Evolutionary conservation across 2,329 filamentous ascomycete genomes (phyloP).

Genomic region (Alternaria ventricosa): DNA sequence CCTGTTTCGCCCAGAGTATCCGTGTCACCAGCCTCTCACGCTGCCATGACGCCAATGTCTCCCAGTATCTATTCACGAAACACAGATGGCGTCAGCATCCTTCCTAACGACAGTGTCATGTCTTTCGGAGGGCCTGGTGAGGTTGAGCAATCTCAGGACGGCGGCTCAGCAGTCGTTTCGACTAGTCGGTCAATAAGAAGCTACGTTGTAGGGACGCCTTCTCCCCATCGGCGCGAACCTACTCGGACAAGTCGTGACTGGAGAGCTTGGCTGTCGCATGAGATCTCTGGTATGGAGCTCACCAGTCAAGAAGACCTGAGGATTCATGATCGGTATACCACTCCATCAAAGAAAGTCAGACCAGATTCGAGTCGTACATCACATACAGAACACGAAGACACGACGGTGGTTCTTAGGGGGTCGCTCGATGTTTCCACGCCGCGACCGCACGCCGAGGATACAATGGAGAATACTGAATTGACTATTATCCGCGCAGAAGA

Average conservation of each 20-base stretch:
- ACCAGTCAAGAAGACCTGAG: slow-evolving; percentile 34
- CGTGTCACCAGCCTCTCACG: slow-evolving; percentile 12
- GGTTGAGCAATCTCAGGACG: slow-evolving; percentile 12
- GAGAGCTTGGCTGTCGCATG: slow-evolving; percentile 56
- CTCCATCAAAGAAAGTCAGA: slow-evolving; percentile 15
- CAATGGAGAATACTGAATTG: not conserved
- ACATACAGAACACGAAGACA: slow-evolving; percentile 38
- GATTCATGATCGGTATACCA: slow-evolving; percentile 33
- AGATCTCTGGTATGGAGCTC: slow-evolving; percentile 49
- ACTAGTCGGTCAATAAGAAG: slow-evolving; percentile 54
- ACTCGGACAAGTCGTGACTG: slow-evolving; percentile 52
- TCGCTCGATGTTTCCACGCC: slow-evolving; percentile 15
- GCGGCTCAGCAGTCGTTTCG: slow-evolving; percentile 52
- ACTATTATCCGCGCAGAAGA: not conserved
- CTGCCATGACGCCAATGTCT: slow-evolving; percentile 45
- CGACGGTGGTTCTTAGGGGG: slow-evolving; percentile 21
- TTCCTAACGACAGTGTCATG: slow-evolving; percentile 44
- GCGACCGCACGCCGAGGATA: not conserved
- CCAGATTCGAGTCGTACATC: slow-evolving; percentile 24
- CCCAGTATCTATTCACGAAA: slow-evolving; percentile 57
- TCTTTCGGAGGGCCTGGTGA: slow-evolving; percentile 28
- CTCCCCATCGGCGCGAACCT: slow-evolving; percentile 28
- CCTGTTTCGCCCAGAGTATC: slow-evolving; percentile 4
- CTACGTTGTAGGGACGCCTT: slow-evolving; percentile 48
- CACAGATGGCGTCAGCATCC: slow-evolving; percentile 48